These are phyloP conservation scores for Erythrophleum fordii DNA, from an alignment of 306 rosid species.

Conservation along the genomic window DNA sequence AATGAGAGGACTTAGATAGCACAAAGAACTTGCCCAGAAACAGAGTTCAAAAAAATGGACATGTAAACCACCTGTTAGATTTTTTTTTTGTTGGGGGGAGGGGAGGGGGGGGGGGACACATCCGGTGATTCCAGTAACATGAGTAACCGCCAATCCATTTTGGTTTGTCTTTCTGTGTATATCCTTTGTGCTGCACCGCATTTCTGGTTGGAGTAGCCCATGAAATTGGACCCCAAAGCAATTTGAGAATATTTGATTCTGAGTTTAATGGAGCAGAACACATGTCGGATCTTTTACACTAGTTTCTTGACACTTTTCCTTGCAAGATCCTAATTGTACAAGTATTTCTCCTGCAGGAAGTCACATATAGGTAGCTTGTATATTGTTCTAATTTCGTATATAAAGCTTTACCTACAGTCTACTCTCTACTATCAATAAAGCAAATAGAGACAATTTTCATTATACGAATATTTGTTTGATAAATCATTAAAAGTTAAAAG, in stretches of 20 bases:
- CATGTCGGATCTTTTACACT: background rate
- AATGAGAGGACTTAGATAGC: background rate
- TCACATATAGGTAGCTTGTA: background rate
- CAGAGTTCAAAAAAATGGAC: background rate
- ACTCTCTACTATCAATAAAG: background rate
- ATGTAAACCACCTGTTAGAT: background rate
- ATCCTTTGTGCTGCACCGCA: background rate
- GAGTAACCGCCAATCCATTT: background rate
- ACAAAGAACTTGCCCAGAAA: background rate
- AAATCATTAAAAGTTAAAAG: slow-evolving; percentile 16
- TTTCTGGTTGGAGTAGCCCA: slow-evolving; percentile 9
- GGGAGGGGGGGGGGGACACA: too few species aligned
- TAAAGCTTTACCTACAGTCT: slow-evolving; percentile 22
- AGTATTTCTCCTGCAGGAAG: slow-evolving; percentile 9
- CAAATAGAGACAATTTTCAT: background rate
- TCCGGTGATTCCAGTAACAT: background rate
- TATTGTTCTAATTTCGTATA: slow-evolving; percentile 18
- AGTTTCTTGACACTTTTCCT: background rate
- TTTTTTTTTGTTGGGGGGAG: too few species aligned
- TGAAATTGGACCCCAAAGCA: slow-evolving; percentile 8
- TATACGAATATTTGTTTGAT: slow-evolving; percentile 4
- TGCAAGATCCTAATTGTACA: background rate
- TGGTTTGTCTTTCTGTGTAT: background rate
- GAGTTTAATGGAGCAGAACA: background rate
- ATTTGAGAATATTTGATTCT: background rate